Evolutionary conservation across 2,329 filamentous ascomycete genomes (phyloP), one percentile per base, ranked within the genome.

Genomic region (Colletotrichum sidae): DNA sequence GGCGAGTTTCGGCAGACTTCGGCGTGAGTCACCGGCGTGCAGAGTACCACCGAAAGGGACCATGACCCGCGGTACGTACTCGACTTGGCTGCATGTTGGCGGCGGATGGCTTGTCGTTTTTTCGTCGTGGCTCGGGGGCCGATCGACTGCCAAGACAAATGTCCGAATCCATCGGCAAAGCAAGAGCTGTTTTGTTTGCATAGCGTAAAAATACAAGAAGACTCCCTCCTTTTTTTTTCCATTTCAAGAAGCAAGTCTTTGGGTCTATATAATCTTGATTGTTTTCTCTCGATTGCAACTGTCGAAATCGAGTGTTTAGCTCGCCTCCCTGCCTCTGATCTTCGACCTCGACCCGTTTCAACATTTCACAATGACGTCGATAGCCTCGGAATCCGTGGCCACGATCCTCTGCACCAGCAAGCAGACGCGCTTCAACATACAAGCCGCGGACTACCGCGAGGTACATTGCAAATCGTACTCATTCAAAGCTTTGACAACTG

Each of bases 351-450:
- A 49, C 47, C 56, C 34, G 7, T n/a, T 46, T 52, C 55, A 70
- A n/a, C 41, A 8, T 33, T 15, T 17, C 39, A 45, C 55, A 11
- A 84, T 84, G 82, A 82, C 81, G 50, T 83, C 81, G 12, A 84
- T 83, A 71, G 77, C 78, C 58, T 78, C 83, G 10, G 82, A 86
- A 68, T 83, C 82, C 6, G 83, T 81, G 38, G 77, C 83, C 12
- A 82, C 83, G 3, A 85, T 91, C 62, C 77, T 89, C 53, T 88
- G 87, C 69, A 88, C 86, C 17, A 88, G 87, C 73, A 90, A 89
- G 70, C 88, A 91, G 72, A 91, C 88, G 2, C 84, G 89, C 10
- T 91, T 91, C 68, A 86, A 90, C 72, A 88, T 82, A 67, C 84
- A 77, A 68, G 85, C 76, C 68, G 81, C 83, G 35, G 88, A 81